Conservation (phyloP, 768 basidiomycete species). For the Pleurotus giganteus region DNA sequence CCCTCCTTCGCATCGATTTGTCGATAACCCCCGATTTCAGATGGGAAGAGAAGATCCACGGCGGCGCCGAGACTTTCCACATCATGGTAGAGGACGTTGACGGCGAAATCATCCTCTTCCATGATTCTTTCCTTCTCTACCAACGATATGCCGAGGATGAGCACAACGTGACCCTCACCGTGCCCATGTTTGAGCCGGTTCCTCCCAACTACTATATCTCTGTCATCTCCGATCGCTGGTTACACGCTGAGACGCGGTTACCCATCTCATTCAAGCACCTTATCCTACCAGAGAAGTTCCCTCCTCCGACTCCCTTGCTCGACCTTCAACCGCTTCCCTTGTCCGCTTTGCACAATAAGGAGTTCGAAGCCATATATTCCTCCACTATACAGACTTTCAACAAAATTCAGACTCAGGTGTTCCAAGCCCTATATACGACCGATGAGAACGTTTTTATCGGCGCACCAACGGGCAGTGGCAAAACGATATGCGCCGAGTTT, state of each 20-base stretch:
- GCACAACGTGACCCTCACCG: slow-evolving; percentile 91
- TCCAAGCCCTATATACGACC: slow-evolving; percentile 94
- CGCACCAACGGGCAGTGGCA: slow-evolving; percentile 95
- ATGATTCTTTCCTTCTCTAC: slow-evolving; percentile 88
- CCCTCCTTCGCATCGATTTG: slow-evolving; percentile 87
- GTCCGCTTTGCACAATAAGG: slow-evolving; percentile 89
- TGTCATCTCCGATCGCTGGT: slow-evolving; percentile 91
- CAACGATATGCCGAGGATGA: slow-evolving; percentile 92
- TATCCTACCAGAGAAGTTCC: slow-evolving; percentile 96
- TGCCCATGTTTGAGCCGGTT: slow-evolving; percentile 95
- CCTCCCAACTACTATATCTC: slow-evolving; percentile 99
- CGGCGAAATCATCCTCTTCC: slow-evolving; percentile 94
- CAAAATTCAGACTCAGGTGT: slow-evolving; percentile 99
- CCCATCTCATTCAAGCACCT: slow-evolving; percentile 98
- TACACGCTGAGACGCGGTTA: slow-evolving; percentile 91
- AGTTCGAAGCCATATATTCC: slow-evolving; percentile 86
- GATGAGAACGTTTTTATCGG: slow-evolving; percentile 98
- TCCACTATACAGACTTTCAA: slow-evolving; percentile 85
- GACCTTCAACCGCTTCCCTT: slow-evolving; percentile 90
- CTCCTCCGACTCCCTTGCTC: slow-evolving; percentile 86
- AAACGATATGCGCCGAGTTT: slow-evolving; percentile 97
- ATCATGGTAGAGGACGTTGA: slow-evolving; percentile 97
- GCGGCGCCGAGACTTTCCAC: slow-evolving; percentile 84
- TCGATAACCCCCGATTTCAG: slow-evolving; percentile 97
- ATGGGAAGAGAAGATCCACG: slow-evolving; percentile 96